Evolutionary conservation across 352 stramenopile species (phyloP).

Genomic region (Phytophthora citrophthora): DNA sequence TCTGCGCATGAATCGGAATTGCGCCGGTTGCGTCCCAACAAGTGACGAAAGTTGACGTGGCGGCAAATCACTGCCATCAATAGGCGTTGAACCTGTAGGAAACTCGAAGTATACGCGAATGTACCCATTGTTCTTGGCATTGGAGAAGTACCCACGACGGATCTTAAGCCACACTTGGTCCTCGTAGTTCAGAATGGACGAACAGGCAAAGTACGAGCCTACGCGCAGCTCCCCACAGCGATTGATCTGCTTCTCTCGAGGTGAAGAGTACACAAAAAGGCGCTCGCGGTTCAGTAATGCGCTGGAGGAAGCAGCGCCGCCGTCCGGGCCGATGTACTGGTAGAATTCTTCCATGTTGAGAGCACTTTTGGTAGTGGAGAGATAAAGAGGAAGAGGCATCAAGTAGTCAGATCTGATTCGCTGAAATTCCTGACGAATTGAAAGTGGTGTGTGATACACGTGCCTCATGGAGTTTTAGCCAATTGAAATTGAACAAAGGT

Average conservation of each 20-base stretch:
- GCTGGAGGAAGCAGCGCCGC: slow-evolving; percentile 20
- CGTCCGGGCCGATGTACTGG: slow-evolving; percentile 62
- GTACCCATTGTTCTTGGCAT: slow-evolving; percentile 71
- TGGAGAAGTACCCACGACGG: slow-evolving; percentile 78
- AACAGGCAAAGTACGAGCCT: slow-evolving; percentile 77
- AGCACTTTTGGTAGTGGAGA: slow-evolving; percentile 9
- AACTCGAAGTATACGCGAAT: slow-evolving; percentile 69
- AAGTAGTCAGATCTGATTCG: slow-evolving; percentile 20
- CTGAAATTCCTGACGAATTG: slow-evolving; percentile 5
- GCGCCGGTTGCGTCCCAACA: slow-evolving; percentile 26
- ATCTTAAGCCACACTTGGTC: slow-evolving; percentile 82
- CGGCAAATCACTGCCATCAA: slow-evolving; percentile 33
- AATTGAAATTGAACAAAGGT: neutral
- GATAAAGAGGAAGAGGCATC: slow-evolving; percentile 3
- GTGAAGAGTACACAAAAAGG: slow-evolving; percentile 66
- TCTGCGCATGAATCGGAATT: slow-evolving; percentile 59
- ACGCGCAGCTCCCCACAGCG: slow-evolving; percentile 62
- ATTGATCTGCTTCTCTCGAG: slow-evolving; percentile 64
- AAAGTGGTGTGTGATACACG: neutral
- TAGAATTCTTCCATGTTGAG: slow-evolving; percentile 73
- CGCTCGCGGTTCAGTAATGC: slow-evolving; percentile 52
- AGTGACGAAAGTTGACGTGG: slow-evolving; percentile 35
- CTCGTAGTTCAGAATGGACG: slow-evolving; percentile 53
- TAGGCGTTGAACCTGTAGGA: slow-evolving; percentile 7
- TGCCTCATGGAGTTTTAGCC: neutral